Percentiles rank a stretch among this genome's conserved stretches.
Conservation (phyloP, 495 filamentous ascomycete species). For the Articulospora tetracladia region DNA sequence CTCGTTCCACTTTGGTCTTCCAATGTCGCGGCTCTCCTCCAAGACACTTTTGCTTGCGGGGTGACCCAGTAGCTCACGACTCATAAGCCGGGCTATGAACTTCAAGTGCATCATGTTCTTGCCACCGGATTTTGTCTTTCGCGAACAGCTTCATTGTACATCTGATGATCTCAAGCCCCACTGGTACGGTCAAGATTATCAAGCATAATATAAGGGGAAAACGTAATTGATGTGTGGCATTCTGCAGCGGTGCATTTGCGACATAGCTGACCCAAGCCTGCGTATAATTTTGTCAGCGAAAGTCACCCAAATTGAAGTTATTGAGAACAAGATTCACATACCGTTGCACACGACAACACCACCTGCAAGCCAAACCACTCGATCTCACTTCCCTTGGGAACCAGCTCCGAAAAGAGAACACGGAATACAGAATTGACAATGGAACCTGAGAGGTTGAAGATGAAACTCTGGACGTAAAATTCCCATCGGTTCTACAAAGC, state of each 20-base stretch:
- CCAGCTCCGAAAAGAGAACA: too few relatives aligned
- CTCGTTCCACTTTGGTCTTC: too few relatives aligned
- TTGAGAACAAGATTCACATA: too few relatives aligned
- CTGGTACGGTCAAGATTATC: background rate
- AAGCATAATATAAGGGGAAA: conserved; percentile 1
- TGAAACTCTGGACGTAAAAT: background rate
- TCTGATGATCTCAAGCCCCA: conserved; percentile 2
- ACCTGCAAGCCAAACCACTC: too few relatives aligned
- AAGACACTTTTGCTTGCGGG: too few relatives aligned
- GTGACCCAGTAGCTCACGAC: too few relatives aligned
- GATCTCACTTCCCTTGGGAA: too few relatives aligned
- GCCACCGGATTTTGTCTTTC: background rate
- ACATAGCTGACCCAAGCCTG: conserved; percentile 3
- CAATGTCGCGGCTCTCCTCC: too few relatives aligned
- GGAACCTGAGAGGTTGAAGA: background rate
- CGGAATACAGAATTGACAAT: too few relatives aligned
- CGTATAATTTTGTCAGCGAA: background rate
- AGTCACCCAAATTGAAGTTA: too few relatives aligned
- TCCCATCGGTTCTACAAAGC: background rate
- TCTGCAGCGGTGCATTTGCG: background rate
- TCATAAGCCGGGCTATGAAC: too few relatives aligned
- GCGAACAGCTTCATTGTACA: background rate
- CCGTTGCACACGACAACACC: too few relatives aligned
- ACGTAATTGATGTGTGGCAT: conserved; percentile 2
- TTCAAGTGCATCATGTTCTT: conserved; percentile 2